phyloP scores from a whole-genome alignment of 257 asterid species.

The Ophiorrhiza pumila region DNA sequence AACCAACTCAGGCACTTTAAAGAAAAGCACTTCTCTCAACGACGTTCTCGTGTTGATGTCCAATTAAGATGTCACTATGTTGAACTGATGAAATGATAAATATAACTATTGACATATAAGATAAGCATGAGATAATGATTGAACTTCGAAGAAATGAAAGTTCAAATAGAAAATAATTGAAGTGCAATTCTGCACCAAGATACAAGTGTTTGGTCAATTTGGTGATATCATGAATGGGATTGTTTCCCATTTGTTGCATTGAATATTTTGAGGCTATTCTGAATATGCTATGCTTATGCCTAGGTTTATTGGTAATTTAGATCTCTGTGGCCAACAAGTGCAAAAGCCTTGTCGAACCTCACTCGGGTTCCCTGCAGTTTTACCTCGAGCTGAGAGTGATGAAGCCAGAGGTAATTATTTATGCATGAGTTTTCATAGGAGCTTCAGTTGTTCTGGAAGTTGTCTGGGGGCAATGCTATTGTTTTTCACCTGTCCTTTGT shows the following conservation, averaged over 20 bases:
- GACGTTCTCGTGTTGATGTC: background rate
- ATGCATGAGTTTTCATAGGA: background rate
- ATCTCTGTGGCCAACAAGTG: conserved; percentile 96
- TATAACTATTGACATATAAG: background rate
- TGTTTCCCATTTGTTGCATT: background rate
- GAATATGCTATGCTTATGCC: conserved; percentile 32
- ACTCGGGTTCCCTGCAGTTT: conserved; percentile 91
- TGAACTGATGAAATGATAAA: background rate
- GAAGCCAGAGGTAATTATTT: conserved; percentile 61
- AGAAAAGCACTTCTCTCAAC: background rate
- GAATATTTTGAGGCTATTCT: conserved; percentile 28
- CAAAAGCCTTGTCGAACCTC: conserved; percentile 88
- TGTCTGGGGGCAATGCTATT: background rate
- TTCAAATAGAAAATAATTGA: background rate
- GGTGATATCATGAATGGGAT: background rate
- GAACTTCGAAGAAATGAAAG: background rate
- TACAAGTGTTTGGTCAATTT: background rate
- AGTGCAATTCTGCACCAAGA: background rate
- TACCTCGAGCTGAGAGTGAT: conserved; percentile 88
- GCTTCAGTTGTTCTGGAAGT: background rate
- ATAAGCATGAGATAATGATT: background rate
- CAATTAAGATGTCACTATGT: background rate
- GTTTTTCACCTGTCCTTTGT: background rate
- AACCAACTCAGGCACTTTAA: background rate
- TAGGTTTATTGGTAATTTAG: conserved; percentile 93